These are phyloP conservation scores for Trypanosoma caninum DNA, from an alignment of 208 protist species.

Conservation along the genomic window DNA sequence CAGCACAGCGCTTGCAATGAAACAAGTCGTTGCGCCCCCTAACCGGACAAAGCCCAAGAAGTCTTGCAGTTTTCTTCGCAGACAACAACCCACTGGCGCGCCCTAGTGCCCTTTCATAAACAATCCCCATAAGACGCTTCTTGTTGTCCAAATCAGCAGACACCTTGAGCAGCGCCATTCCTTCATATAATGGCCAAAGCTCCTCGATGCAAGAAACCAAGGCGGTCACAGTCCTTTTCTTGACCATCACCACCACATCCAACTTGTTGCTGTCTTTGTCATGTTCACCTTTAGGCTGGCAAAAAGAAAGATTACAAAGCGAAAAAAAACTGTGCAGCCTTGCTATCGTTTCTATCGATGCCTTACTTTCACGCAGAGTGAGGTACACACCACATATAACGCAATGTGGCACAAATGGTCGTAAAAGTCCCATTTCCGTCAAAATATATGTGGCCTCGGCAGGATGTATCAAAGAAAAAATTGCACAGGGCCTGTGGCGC, in stretches of 20 bases:
- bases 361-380: conserved; percentile 3
- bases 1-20: conserved; percentile 56
- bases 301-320: too few species aligned
- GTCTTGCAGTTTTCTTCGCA: conserved; percentile 16
- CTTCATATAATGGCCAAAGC: conserved; percentile 55
- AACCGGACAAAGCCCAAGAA: conserved; percentile 36
- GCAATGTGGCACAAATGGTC: conserved; percentile 59
- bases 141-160: conserved; percentile 32
- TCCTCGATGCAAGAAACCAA: conserved; percentile 31
- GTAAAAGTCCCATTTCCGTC: conserved; percentile 66
- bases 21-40: conserved; percentile 36
- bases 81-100: conserved; percentile 20
- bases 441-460: conserved; percentile 57
- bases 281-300: neutral
- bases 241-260: neutral
- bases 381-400: conserved; percentile 32
- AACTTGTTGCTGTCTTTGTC: neutral
- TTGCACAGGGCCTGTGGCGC: conserved; percentile 29
- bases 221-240: neutral
- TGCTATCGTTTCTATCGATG: neutral
- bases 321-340: conserved; percentile 4
- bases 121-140: conserved; percentile 33
- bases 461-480: conserved; percentile 38
- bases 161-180: conserved; percentile 34
- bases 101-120: conserved; percentile 23